Evolutionary conservation across 371 early-diverging fungal species (phyloP), one percentile per base, ranked within the genome.

Genomic region (Mucor mucedo): DNA sequence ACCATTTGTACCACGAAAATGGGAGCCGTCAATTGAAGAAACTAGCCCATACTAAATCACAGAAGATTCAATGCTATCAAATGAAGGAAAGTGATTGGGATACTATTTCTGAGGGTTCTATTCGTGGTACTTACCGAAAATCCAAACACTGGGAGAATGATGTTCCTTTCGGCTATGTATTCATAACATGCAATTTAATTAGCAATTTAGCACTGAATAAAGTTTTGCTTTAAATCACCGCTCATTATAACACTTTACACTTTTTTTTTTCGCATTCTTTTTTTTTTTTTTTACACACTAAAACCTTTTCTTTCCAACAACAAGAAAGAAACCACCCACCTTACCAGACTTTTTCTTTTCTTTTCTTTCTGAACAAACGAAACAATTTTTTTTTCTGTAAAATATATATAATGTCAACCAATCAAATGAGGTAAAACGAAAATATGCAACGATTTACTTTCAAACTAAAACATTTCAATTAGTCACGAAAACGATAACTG

Each of bases 401-500:
- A 21, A 47, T 47, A 47, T 47, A 48, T 50, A 50, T 41, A 39
- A 55, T 55, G 55, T 55, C 55, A 27, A 41, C 42, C 27, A 39
- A 14, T 55, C 40, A 55, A 39, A 28, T 55, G 42, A 55, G 42
- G 55, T 55, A 55, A 27, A 29, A 3, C 4, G 9, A 11, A 28
- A 5, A 4, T 11, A 21, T 9, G 28, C 14, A n/a, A 8, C 4
- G 14, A 28, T 21, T 10, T 41, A 7, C 21, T 5, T 8, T 9
- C 3, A 55, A 29, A 28, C 6, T 55, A 41, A 55, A n/a, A n/a
- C 27, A 9, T 9, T n/a, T 38, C n/a, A 53, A 21, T 41, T 62
- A 88, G 87, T 53, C 84, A 87, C 62, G 85, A 86, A 66, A 80
- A 82, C 63, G 86, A 87, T 69, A 79, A 71, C 60, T 94, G 95